Base-by-base conservation (phyloP, 805 yeast genomes). In the Blastobotrys chiropterorum region DNA sequence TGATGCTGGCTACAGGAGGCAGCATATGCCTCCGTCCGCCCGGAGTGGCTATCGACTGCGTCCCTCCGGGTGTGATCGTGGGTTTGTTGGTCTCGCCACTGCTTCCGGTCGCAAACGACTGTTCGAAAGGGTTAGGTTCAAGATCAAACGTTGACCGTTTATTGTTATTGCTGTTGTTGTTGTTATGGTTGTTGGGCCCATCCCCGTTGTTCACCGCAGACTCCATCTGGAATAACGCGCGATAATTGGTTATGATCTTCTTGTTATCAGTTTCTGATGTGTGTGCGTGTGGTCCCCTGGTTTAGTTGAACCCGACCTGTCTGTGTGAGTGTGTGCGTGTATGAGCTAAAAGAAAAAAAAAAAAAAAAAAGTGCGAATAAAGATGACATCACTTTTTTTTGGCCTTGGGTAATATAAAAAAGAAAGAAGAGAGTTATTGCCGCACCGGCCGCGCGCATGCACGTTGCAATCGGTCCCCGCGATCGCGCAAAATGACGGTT, bases 51-150 rank as follows among this genome's bases (percentile, higher is more conserved):
- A 54, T 41, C 2, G 52, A 21, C 47, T 56, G 59, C 39, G 30
- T 21, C 39, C 44, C 38, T 34, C 42, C 46, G 30, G 45, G 11
- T 26, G 44, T 38, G 22, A n/a, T 41, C 26, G 19, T 34, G 15
- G 52, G 11, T 6, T 20, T 41, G 51, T 41, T 41, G 41, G 26
- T 30, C 50, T 31, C 38, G 44, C 49, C 19, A 44, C 30, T 52
- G 52, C 4, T 53, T 42, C 51, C 44, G 2, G 81, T 70, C n/a
- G 94, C 97, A 71, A 92, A 92, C 48, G 96, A 86, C 67, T 85
- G 86, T 68, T 92, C 99, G 65, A 92, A 92, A 3, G 97, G 97
- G 62, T 92, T 92, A 7, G 94, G 96, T 67, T 94, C 99, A 53
- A 90, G 72, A 55, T 85, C 92, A 61, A 88, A 41, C 17, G 87